phyloP scores from a whole-genome alignment of 768 basidiomycete species.

The Calocybe indica region DNA sequence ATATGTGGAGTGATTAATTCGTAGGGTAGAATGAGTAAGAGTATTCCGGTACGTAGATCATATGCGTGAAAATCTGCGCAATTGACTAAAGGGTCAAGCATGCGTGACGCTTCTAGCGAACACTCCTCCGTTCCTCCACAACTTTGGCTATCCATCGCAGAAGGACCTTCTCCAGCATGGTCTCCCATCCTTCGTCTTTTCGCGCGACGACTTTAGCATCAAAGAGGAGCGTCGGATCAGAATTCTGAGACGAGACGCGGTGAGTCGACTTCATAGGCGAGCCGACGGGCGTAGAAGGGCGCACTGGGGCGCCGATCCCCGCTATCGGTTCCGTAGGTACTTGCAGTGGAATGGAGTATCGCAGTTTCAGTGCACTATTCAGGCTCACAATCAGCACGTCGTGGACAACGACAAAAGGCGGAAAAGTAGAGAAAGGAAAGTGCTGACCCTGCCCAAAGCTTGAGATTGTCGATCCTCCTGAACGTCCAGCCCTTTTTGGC shows the following conservation, averaged over 20 bases:
- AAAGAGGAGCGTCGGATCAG: constrained; percentile 38
- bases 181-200: constrained; percentile 75
- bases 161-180: constrained; percentile 64
- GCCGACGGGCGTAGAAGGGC: constrained; percentile 18
- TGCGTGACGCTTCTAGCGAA: constrained; percentile 1
- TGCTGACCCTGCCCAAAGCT: constrained; percentile 80
- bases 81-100: no score
- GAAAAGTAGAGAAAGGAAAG: background rate
- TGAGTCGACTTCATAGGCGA: constrained; percentile 26
- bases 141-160: constrained; percentile 63
- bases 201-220: constrained; percentile 71
- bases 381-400: no score
- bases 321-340: constrained; percentile 32
- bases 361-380: constrained; percentile 69
- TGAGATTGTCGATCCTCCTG: constrained; percentile 77
- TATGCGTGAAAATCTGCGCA: no score
- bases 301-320: constrained; percentile 10
- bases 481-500: constrained; percentile 74
- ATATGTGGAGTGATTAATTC: no score
- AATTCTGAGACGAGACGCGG: constrained; percentile 26
- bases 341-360: constrained; percentile 70
- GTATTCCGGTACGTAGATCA: no score
- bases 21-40: no score
- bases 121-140: constrained; percentile 54
- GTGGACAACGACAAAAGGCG: constrained; percentile 1